A percentile compares a stretch with the other conserved stretches of the same genome.
Conservation (phyloP, 768 basidiomycete genomes). For the Naganishia vishniacii region DNA sequence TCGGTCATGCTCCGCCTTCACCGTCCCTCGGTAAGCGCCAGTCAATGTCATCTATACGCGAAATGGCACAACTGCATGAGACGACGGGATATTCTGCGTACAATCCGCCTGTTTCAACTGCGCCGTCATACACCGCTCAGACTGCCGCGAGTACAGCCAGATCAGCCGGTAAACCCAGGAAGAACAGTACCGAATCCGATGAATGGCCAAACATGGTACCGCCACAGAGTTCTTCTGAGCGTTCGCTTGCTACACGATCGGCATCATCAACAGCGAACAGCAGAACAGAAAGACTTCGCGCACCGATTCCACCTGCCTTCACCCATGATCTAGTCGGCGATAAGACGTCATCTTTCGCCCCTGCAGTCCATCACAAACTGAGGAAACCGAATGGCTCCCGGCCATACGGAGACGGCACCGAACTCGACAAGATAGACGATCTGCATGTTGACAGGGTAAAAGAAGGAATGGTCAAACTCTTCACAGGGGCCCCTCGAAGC, state of each 20-base stretch:
- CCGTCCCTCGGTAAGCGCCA: conserved; percentile 39
- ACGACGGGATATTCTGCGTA: neutral
- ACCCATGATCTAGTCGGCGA: neutral
- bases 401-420: conserved; percentile 61
- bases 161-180: conserved; percentile 16
- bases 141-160: conserved; percentile 26
- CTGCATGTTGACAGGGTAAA: conserved; percentile 22
- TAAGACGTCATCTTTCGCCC: neutral
- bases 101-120: neutral
- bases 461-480: conserved; percentile 14
- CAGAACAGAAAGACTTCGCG: neutral
- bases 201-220: neutral
- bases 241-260: neutral
- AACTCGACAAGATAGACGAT: conserved; percentile 82
- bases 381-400: conserved; percentile 29
- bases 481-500: neutral
- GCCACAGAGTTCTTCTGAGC: conserved; percentile 3
- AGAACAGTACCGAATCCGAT: conserved; percentile 7
- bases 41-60: conserved; percentile 37
- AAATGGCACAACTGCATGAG: conserved; percentile 28
- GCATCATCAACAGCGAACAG: neutral
- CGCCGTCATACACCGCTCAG: conserved; percentile 12
- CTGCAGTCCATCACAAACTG: conserved; percentile 22
- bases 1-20: conserved; percentile 30
- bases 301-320: neutral